These are phyloP conservation scores for Gossypium thurberi DNA, from an alignment of 345 rosid species.

Conservation along the genomic window DNA sequence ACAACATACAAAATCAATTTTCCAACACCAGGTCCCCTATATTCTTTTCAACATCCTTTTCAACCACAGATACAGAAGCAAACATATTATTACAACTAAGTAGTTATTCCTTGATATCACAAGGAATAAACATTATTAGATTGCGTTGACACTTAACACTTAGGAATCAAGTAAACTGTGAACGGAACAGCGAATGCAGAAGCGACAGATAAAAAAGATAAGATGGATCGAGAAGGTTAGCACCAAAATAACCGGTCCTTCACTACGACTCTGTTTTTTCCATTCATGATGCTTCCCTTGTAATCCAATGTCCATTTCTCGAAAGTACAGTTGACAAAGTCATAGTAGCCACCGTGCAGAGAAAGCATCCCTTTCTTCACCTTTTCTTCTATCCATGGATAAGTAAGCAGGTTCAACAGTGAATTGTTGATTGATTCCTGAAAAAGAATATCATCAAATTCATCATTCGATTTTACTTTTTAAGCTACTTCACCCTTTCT, in stretches of 20 bases:
- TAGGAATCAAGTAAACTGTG: slow-evolving; percentile 9
- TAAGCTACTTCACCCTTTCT: neutral
- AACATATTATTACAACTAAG: neutral
- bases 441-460: slow-evolving; percentile 1
- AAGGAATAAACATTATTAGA: slow-evolving; percentile 18
- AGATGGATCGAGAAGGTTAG: slow-evolving; percentile 17
- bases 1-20: neutral
- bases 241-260: slow-evolving; percentile 60
- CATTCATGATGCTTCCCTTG: slow-evolving; percentile 33
- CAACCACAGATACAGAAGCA: neutral
- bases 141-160: neutral
- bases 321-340: slow-evolving; percentile 71
- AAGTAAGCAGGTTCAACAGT: slow-evolving; percentile 63
- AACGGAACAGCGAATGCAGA: neutral
- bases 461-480: neutral
- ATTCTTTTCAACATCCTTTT: neutral
- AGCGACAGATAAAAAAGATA: neutral
- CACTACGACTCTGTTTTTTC: slow-evolving; percentile 32
- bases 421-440: slow-evolving; percentile 80
- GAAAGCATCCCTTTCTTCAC: slow-evolving; percentile 49
- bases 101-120: neutral
- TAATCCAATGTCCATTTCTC: slow-evolving; percentile 97
- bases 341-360: slow-evolving; percentile 88
- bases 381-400: slow-evolving; percentile 93
- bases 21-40: neutral